These are phyloP conservation scores for Aspergillus bridgeri DNA, from an alignment of 495 filamentous ascomycete species.

Conservation along the genomic window DNA sequence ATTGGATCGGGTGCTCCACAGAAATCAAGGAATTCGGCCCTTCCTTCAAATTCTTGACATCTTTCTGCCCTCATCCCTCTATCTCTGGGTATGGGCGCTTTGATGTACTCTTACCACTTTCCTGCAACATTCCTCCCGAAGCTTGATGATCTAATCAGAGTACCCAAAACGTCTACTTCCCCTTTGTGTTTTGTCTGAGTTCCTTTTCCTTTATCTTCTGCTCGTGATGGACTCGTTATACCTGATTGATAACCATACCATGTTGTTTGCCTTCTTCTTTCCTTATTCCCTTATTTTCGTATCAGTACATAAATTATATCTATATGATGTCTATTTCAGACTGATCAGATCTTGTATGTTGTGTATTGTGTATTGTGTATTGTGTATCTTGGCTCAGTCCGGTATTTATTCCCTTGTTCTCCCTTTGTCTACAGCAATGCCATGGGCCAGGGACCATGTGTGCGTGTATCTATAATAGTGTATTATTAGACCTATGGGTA, in stretches of 20 bases:
- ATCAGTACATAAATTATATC: not conserved
- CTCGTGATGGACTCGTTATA: not conserved
- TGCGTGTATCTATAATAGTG: not conserved
- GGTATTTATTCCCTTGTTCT: not conserved
- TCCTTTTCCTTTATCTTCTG: not conserved
- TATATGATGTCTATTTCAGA: constrained; percentile 9
- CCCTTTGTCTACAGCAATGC: not conserved
- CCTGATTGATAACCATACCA: not conserved
- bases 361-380: not conserved
- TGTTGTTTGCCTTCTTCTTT: not conserved
- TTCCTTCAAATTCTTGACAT: not conserved
- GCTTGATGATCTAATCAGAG: not conserved
- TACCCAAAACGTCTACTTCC: not conserved
- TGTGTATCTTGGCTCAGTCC: not conserved
- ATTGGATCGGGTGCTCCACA: not conserved
- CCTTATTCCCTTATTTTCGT: constrained; percentile 9
- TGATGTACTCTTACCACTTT: not conserved
- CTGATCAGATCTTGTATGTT: not conserved
- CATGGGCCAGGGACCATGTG: not conserved
- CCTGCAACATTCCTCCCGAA: not conserved
- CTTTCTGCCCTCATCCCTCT: not conserved
- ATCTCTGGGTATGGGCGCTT: not conserved
- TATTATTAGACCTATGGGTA: not conserved
- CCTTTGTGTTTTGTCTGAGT: not conserved
- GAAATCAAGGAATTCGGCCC: not conserved